Evolutionary conservation across 139 green algal species (phyloP).

Genomic region (Coelastrella sp.): DNA sequence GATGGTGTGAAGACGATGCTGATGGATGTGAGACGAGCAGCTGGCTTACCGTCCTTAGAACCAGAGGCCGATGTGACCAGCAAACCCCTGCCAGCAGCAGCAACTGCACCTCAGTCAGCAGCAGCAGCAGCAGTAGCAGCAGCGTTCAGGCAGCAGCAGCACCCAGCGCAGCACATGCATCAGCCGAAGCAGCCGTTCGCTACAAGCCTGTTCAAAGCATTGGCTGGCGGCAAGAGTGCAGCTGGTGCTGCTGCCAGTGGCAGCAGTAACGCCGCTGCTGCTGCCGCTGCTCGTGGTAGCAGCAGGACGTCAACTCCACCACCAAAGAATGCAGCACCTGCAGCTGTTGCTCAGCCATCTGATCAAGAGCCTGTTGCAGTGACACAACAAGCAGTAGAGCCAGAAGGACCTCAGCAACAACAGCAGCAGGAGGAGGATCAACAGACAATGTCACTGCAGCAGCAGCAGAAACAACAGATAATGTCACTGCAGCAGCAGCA

Average conservation of each 20-base stretch:
- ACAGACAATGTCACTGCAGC: too few species aligned
- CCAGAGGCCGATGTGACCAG: background rate
- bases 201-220: background rate
- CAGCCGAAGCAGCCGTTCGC: slow-evolving; percentile 4
- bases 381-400: background rate
- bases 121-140: slow-evolving; percentile 8
- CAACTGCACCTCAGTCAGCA: background rate
- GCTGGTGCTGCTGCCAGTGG: background rate
- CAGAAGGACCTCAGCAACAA: background rate
- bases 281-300: background rate
- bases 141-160: slow-evolving; percentile 14
- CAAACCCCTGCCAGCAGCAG: background rate
- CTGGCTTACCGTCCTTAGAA: background rate
- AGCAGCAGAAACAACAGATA: too few species aligned
- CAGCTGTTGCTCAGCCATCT: background rate
- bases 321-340: background rate
- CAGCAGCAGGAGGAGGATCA: slow-evolving; percentile 4
- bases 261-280: background rate
- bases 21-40: background rate
- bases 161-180: slow-evolving; percentile 9
- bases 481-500: too few species aligned
- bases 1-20: background rate
- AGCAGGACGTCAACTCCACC: background rate
- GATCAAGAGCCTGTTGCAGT: too few species aligned
- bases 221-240: slow-evolving; percentile 14